Evolutionary conservation across 306 rosid genomes (phyloP).

Genomic region (Canavalia gladiata): DNA sequence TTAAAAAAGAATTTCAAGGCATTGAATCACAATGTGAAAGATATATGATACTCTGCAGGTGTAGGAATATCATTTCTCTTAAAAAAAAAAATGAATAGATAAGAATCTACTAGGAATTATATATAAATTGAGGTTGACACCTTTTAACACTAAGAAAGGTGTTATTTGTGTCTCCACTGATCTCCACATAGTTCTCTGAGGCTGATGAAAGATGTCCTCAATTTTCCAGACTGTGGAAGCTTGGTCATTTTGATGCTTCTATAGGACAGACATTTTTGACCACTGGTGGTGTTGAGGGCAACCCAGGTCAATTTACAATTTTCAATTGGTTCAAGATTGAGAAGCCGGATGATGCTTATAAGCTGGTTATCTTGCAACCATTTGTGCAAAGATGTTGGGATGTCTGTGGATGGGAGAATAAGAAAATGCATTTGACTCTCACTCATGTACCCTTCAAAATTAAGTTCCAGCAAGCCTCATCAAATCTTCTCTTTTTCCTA

Average conservation of each 20-base stretch:
- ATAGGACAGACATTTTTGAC: constrained; percentile 51
- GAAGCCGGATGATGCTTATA: constrained; percentile 52
- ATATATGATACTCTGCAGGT: too few species aligned
- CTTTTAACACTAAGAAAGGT: constrained; percentile 42
- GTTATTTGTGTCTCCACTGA: constrained; percentile 55
- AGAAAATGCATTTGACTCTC: constrained; percentile 33
- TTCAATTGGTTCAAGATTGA: constrained; percentile 68
- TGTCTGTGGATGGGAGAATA: constrained; percentile 20
- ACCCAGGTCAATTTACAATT: constrained; percentile 39
- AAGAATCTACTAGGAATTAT: too few species aligned
- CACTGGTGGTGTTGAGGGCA: constrained; percentile 53
- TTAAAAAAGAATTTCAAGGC: too few species aligned
- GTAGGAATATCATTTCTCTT: too few species aligned
- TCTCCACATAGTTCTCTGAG: constrained; percentile 56
- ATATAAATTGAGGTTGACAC: constrained; percentile 48
- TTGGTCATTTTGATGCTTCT: constrained; percentile 38
- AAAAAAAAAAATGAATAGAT: too few species aligned
- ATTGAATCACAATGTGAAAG: too few species aligned
- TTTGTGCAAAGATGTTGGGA: constrained; percentile 36
- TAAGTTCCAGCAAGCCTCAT: constrained; percentile 21
- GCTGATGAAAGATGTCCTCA: constrained; percentile 1
- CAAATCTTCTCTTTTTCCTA: neutral
- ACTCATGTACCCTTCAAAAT: constrained; percentile 36
- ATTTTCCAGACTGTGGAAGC: constrained; percentile 55
- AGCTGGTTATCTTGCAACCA: constrained; percentile 45